phyloP scores from a whole-genome alignment of 129 eudicot species.

The carrot (Daucus carota) region DNA sequence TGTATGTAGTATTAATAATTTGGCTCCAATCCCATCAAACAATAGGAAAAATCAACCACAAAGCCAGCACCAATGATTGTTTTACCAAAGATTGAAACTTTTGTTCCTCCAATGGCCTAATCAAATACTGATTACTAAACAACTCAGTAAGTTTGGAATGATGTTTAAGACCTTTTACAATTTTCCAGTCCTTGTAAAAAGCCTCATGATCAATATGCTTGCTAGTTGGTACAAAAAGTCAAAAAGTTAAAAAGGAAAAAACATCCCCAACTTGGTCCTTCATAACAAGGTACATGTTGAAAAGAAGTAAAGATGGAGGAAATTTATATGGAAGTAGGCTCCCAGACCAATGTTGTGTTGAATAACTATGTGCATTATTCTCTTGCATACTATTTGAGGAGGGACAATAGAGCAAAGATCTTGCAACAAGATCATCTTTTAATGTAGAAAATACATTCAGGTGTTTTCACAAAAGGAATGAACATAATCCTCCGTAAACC shows the following conservation, averaged over 20 bases:
- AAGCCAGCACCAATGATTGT: constrained; percentile 6
- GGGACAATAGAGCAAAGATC: background rate
- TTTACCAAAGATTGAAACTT: background rate
- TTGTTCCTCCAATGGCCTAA: background rate
- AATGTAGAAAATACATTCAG: background rate
- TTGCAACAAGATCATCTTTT: background rate
- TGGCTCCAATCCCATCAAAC: constrained; percentile 9
- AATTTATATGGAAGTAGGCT: background rate
- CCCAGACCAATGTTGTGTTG: background rate
- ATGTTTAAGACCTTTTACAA: background rate
- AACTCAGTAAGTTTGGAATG: background rate
- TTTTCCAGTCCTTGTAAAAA: constrained; percentile 5
- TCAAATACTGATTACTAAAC: background rate
- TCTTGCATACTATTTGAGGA: background rate
- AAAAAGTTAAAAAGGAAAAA: constrained; percentile 26
- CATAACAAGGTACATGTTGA: background rate
- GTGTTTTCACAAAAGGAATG: background rate
- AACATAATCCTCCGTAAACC: background rate
- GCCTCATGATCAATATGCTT: constrained; percentile 2
- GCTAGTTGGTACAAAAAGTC: constrained; percentile 20
- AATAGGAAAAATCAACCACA: constrained; percentile 3
- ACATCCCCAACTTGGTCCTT: background rate
- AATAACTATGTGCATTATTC: background rate
- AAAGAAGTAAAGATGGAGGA: background rate
- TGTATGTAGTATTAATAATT: background rate